Evolutionary conservation across 2,329 filamentous ascomycete genomes (phyloP), one percentile per base, ranked within the genome.

Genomic region (Cladosporium sp.): DNA sequence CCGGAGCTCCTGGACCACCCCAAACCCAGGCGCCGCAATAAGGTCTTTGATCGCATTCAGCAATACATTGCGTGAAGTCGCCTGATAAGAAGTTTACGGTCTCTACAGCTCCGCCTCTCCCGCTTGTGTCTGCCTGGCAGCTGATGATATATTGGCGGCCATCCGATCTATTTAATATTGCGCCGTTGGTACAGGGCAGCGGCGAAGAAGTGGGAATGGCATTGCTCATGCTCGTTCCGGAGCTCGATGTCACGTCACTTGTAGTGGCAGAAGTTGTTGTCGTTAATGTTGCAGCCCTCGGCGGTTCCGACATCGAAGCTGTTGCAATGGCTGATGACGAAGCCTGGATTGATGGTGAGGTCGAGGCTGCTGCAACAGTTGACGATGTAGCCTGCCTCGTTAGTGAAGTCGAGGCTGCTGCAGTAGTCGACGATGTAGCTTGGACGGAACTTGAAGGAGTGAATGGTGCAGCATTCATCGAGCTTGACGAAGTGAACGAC

Each of bases 11-110:
- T 20, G 30, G 19, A 14, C 49, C 49, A 22, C 25, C 40, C 56
- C 56, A 61, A 2, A 55, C 47, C 56, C 57, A 61, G 4, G 60
- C 57, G 14, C 25, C 57, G 30, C 60, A 61, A 6, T 4, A 11
- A 5, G 15, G 1, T 19, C 17, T 30, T 5, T 22, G n/a, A 38
- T 50, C 50, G 40, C 60, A 61, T 15, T 14, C 38, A 14, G 14
- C 30, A 11, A 45, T 20, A 19, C 60, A 61, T 49, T 51, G 50
- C 12, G 51, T 51, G 52, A 49, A 61, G 25, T 57, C 51, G 36
- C 56, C 51, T 20, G 30, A 17, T 2, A n/a, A 12, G 37, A 55
- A 51, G 19, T 20, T 22, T 3, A 17, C 25, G 15, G 28, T 52
- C 15, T 45, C 28, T 20, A 56, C 52, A 12, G 51, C 36, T n/a